Evolutionary conservation across 1,284 basidiomycete genomes (phyloP), one percentile per base, ranked within the genome.

Genomic region (Tylopilus sp.): DNA sequence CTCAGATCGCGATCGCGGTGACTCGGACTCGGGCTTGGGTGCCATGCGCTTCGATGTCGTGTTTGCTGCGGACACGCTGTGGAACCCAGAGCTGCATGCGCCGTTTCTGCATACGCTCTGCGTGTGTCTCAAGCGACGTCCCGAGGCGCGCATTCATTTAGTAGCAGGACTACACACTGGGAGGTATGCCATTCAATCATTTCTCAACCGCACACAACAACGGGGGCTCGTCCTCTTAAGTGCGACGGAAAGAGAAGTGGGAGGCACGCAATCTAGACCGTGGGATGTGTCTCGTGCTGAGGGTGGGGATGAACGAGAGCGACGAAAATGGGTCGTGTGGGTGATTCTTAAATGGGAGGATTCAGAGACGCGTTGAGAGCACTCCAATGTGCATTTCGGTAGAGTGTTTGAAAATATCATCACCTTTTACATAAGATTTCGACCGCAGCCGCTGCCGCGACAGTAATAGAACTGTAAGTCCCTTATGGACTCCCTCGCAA

Each of bases 81-180:
- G 86, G 87, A 85, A 88, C 57, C 64, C 82, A 2, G 77, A 79
- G 21, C 55, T 75, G 5, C 86, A 88, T 55, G 51, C 43, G 0
- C 54, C 71, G 9, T 80, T 89, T 46, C 65, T 85, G 28, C 59
- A 74, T 6, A 76, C 81, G 2, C 67, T 89, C 7, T 63, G 65
- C 36, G 48, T 56, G 52, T 75, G 76, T 15, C 70, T 89, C 30
- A 70, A 67, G 43, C 74, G 63, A 43, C 61, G 68, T 9, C 39
- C 64, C 0, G 53, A 67, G 25, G 70, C 85, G 25, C 76, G 82
- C 5, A 60, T 79, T 43, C 74, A 85, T 56, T 64, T 88, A 16
- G 74, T 89, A 11, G 83, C 82, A 1, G 86, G 86, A 0, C 57
- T 89, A 35, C 86, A 89, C 57, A 89, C 86, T 0, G 87, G 86